Base-by-base conservation (phyloP, 176 grass and related monocot genomes). In the Carex kokanica region DNA sequence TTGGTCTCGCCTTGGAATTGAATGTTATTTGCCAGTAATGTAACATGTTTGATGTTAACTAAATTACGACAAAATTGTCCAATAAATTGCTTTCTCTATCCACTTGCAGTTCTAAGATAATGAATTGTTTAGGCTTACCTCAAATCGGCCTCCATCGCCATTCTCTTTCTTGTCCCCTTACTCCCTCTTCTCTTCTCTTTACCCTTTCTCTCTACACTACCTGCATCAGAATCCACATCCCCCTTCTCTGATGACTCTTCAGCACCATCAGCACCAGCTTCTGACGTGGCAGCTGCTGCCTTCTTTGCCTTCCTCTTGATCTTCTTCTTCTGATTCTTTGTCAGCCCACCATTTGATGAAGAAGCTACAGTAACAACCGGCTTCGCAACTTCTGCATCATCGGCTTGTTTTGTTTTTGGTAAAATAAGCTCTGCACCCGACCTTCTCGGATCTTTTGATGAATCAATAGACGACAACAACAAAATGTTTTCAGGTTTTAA, bases 401-500 rank as follows among this genome's bases (percentile, higher is more conserved):
- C 88, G 0, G 88, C 52, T 1, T 52, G 64, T 82, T 85, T 96
- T 17, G 84, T 57, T 40, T 88, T 70, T 75, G 93, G 83, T 7
- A 83, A 32, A 85, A 99, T 78, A 63, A 90, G 90, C 25, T 90
- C 88, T 12, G 84, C 74, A 78, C 88, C 88, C 5, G 93, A 93
- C 27, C 78, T 91, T 47, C 84, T 20, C 5, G 97, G 97, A 55
- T 99, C 97, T 87, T 99, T 99, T 45, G 93, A 72, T 21, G 97
- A 91, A 54, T 99, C 97, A 86, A 99, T 87, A 11, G 84, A 87
- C 47, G 93, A 96, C 49, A 88, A 83, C 1, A 99, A 91, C 84
- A 99, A 88, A 85, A 99, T 96, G 20, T 99, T 99, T 80, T 99
- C 97, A 24, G 97, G 97, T 64, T 99, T 99, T 79, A 99, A 91